Base-by-base conservation (phyloP, 2,329 filamentous ascomycete genomes). In the Aureobasidium uvarum region DNA sequence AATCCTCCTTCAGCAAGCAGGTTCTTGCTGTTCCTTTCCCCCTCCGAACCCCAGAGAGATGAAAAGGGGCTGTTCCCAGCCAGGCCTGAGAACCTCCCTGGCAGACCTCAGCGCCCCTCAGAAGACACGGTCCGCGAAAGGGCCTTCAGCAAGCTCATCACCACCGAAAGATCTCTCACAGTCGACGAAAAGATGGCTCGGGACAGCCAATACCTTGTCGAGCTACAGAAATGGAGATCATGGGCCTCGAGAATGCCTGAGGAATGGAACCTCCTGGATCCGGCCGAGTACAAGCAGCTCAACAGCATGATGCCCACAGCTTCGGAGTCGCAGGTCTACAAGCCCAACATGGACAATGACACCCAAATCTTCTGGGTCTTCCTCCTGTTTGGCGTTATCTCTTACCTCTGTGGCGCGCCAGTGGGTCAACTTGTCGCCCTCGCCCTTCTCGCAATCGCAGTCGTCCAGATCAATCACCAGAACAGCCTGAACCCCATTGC, bases 221-320 rank as follows among this genome's bases (percentile, higher is more conserved):
- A 36, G 2, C 16, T 33, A 10, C 25, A 31, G 3, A 36, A 39
- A 33, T 59, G 55, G 55, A 59, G n/a, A 20, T 46, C 25, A 13
- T 59, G 55, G 55, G 55, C 55, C 4, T 46, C 41, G 11, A 59
- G 41, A 20, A 59, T 59, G 55, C 55, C 55, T 3, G 20, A 20
- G 23, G 55, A 46, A 18, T 59, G 55, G 55, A 16, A 23, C 28
- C 28, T 59, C 18, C 41, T 59, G 25, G 28, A 59, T 6, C n/a
- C 25, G 14, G 55, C 10, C 4, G 39, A 46, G 7, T 46, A 46
- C 25, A 41, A 33, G 13, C 33, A 25, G 16, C 36, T 55, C 36
- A 55, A 39, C n/a, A 39, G 54, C 54, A 43, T 58, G 46, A 28
- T 50, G 23, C 54, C 54, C n/a, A 36, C 50, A n/a, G 50, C 28